Base-by-base conservation (phyloP, 2,329 filamentous ascomycete genomes). In the Passalora sequoiae region DNA sequence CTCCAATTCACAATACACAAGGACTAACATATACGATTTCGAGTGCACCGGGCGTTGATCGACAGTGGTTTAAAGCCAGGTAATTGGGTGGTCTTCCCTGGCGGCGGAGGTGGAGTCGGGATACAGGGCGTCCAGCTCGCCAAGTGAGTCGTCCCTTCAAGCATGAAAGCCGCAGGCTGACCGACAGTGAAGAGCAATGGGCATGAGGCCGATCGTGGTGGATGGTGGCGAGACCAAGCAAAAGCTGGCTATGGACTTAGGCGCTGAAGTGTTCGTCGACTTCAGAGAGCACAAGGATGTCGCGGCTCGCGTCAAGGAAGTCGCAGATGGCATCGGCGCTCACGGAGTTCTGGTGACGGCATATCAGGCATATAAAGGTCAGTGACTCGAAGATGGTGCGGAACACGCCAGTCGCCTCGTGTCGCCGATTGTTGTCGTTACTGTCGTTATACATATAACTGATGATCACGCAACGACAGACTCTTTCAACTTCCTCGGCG, bases 191-290 rank as follows among this genome's bases (percentile, higher is more conserved):
- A 58, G 57, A 39, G 74, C 74, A 2, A 77, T 78, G 73, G 76
- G 76, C 1, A 70, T 78, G 60, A 66, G 75, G 3, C 68, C 75
- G 2, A 74, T 80, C 36, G 76, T 76, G 10, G 68, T 79, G 17
- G 76, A 79, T 47, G 71, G 68, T 1, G 74, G 75, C 3, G 65
- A 63, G 1, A 64, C 64, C 3, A 76, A 77, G 53, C 63, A 66
- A 9, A 62, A 66, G 15, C 58, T 78, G 0, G 67, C 68, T 10
- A 41, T 71, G 38, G 61, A 67, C 38, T 69, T 77, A 56, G 76
- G 76, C 3, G 75, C 76, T 0, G 75, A 78, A 44, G 68, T 65
- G 1, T 79, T 77, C 57, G 63, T 80, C n/a, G 76, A 78, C 57
- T 78, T 77, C 59, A 69, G 66, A 29, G 63, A 70, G 33, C 61